phyloP scores from a whole-genome alignment of 192 early-diverging fungal species.

The Geranomyces variabilis region DNA sequence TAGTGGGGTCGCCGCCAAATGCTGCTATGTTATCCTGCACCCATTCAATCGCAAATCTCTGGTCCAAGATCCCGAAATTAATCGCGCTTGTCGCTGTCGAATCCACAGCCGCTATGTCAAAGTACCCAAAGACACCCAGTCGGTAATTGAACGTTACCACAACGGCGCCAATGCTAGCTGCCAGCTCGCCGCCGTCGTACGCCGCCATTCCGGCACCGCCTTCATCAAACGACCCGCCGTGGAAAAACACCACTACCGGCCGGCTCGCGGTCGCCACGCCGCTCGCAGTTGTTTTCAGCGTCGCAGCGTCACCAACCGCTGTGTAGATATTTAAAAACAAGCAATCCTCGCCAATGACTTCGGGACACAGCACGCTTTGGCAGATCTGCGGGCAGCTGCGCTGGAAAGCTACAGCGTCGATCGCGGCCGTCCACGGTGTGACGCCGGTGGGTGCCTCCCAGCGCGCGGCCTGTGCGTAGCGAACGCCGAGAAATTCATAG shows the following conservation, averaged over 20 bases:
- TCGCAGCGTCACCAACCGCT: conserved; percentile 5
- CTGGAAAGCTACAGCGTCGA: conserved; percentile 12
- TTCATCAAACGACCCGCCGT: conserved; percentile 43
- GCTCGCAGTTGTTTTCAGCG: conserved; percentile 3
- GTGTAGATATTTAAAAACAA: conserved; percentile 45
- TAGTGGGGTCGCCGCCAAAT: conserved; percentile 64
- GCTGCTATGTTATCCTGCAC: conserved; percentile 62
- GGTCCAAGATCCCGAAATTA: conserved; percentile 49
- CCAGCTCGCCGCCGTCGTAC: conserved; percentile 21
- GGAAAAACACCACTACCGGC: conserved; percentile 40
- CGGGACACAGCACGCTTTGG: conserved; percentile 31
- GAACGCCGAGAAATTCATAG: conserved; percentile 34
- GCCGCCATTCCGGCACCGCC: conserved; percentile 35
- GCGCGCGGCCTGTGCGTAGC: conserved; percentile 23
- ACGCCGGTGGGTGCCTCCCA: conserved; percentile 27
- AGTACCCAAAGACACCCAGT: conserved; percentile 45
- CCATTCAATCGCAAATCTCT: conserved; percentile 57
- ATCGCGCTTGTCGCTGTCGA: neutral
- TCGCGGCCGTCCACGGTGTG: neutral
- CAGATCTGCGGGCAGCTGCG: conserved; percentile 41
- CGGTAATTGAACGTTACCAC: conserved; percentile 55
- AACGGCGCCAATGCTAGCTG: conserved; percentile 9
- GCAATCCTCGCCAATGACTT: conserved; percentile 41
- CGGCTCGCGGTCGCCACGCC: neutral
- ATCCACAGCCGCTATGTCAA: conserved; percentile 21